These are phyloP conservation scores for Amniculicola lignicola DNA, from an alignment of 495 filamentous ascomycete species.

Conservation along the genomic window DNA sequence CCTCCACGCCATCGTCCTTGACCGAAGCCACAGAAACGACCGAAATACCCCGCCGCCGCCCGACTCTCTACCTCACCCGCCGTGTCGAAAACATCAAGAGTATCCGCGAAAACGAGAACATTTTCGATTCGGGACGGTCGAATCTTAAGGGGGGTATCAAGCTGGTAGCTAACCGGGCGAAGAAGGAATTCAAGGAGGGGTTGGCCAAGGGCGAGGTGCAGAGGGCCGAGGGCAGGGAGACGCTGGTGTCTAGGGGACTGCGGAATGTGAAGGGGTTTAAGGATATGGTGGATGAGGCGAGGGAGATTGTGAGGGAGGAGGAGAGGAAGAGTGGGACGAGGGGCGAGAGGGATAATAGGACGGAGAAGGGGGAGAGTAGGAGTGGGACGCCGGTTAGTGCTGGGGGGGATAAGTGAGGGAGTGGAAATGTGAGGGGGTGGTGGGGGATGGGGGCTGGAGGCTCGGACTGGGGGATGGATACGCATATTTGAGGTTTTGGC, in stretches of 20 bases:
- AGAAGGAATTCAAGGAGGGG: conserved; percentile 17
- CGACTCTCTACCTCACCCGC: conserved; percentile 57
- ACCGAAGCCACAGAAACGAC: conserved; percentile 30
- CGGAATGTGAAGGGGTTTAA: conserved; percentile 12
- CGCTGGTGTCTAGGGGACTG: conserved; percentile 6
- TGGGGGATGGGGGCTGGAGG: too few species aligned
- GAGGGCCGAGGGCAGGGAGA: conserved; percentile 20
- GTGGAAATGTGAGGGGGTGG: background rate
- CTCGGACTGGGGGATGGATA: too few species aligned
- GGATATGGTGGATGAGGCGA: conserved; percentile 25
- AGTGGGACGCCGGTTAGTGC: conserved; percentile 4
- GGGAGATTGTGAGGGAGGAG: conserved; percentile 20
- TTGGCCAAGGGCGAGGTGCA: conserved; percentile 13
- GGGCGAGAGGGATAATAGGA: background rate
- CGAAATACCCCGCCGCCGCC: conserved; percentile 35
- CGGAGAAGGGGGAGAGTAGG: conserved; percentile 2
- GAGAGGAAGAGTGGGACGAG: conserved; percentile 7
- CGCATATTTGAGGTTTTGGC: too few species aligned
- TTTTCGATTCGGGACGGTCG: conserved; percentile 18
- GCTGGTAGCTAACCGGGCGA: conserved; percentile 11
- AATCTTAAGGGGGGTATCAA: conserved; percentile 19
- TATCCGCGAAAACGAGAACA: conserved; percentile 31
- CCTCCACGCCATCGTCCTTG: too few species aligned
- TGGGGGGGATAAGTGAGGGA: background rate
- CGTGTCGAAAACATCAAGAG: conserved; percentile 53